Conservation (phyloP, 2,329 filamentous ascomycete species). For the Colletotrichum karsti region DNA sequence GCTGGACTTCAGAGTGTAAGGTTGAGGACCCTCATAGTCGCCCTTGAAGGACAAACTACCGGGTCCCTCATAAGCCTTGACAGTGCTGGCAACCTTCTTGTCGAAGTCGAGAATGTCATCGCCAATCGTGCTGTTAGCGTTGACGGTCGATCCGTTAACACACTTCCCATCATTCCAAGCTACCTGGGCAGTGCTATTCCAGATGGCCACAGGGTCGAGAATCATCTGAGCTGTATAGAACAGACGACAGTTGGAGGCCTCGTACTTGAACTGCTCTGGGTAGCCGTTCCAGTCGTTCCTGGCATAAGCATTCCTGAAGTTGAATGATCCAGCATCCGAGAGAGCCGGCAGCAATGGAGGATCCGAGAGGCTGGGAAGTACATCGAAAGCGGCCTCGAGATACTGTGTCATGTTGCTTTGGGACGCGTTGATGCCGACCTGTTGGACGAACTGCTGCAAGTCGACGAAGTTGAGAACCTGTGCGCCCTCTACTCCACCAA, state of each 20-base stretch:
- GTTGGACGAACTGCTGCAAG: conserved; percentile 23
- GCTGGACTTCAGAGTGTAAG: neutral
- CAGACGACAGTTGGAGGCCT: conserved; percentile 65
- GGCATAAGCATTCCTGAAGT: conserved; percentile 49
- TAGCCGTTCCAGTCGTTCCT: conserved; percentile 32
- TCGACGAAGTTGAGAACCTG: conserved; percentile 42
- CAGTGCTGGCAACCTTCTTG: neutral
- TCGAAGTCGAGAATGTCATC: neutral
- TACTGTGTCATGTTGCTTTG: neutral
- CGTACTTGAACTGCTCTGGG: conserved; percentile 66
- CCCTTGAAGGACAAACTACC: neutral
- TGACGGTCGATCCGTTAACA: neutral
- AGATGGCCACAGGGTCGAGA: conserved; percentile 53
- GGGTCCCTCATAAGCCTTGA: neutral
- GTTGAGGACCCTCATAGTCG: neutral
- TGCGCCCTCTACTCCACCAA: conserved; percentile 66
- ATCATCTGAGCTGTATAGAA: conserved; percentile 63
- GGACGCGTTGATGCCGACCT: neutral
- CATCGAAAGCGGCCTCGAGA: neutral
- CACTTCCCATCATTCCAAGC: neutral
- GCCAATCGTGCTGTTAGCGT: neutral
- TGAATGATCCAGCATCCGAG: conserved; percentile 51
- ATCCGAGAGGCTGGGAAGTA: neutral
- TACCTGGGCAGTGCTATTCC: conserved; percentile 40
- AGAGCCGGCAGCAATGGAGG: conserved; percentile 18